Conservation (phyloP, 2,329 filamentous ascomycete species). For the Phyllosticta citrichinensis region DNA sequence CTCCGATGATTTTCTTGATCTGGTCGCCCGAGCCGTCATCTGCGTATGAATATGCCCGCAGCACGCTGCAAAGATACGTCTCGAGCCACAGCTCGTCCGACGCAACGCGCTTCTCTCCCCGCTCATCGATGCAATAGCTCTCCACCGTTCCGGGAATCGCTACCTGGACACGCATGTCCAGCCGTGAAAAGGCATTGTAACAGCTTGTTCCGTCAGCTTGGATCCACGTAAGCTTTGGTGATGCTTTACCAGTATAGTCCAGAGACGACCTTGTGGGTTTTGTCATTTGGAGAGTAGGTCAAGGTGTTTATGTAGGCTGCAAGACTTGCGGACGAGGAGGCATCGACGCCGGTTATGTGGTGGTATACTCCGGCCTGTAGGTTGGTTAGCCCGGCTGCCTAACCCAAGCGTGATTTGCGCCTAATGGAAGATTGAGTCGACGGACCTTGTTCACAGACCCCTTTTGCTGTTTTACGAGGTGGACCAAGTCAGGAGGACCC, state of each 20-base stretch:
- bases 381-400: neutral
- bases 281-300: slow-evolving; percentile 79
- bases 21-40: slow-evolving; percentile 90
- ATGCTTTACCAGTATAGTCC: slow-evolving; percentile 75
- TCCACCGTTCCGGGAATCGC: slow-evolving; percentile 94
- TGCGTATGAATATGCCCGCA: slow-evolving; percentile 91
- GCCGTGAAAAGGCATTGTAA: slow-evolving; percentile 97
- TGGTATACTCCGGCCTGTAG: slow-evolving; percentile 75
- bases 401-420: neutral
- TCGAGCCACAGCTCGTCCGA: slow-evolving; percentile 95
- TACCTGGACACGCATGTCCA: slow-evolving; percentile 98
- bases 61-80: slow-evolving; percentile 89
- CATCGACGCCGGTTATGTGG: slow-evolving; percentile 94
- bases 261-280: slow-evolving; percentile 80
- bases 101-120: slow-evolving; percentile 86
- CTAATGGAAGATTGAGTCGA: neutral
- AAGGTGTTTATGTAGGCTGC: slow-evolving; percentile 98
- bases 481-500: slow-evolving; percentile 89
- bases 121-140: slow-evolving; percentile 94
- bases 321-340: slow-evolving; percentile 91
- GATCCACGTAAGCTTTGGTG: neutral
- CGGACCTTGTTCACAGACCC: slow-evolving; percentile 49
- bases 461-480: slow-evolving; percentile 70
- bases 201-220: slow-evolving; percentile 46
- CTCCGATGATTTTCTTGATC: slow-evolving; percentile 95